Base-by-base conservation (phyloP, 2,329 filamentous ascomycete genomes). In the Cordyceps cicadae region DNA sequence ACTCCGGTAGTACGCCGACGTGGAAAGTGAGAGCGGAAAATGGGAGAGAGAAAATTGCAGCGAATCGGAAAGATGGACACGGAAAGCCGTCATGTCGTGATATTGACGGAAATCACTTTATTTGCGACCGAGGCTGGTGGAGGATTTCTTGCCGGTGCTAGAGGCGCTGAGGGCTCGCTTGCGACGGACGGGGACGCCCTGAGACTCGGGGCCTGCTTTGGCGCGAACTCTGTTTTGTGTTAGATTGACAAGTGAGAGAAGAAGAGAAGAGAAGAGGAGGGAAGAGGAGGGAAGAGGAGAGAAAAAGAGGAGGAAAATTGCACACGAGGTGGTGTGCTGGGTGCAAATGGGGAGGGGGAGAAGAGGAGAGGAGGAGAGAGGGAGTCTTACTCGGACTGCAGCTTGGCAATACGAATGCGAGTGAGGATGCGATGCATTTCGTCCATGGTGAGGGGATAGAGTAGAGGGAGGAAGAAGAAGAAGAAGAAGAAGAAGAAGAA, bases 381-480 rank as follows among this genome's bases (percentile, higher is more conserved):
- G 29, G 29, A n/a, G 14, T 75, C 79, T 66, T 70, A 81, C 78
- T 78, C 70, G 50, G 74, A 75, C 68, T 79, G 76, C 41, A 80
- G 68, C 32, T 79, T 72, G 32, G 77, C 78, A 63, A 82, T 75
- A 63, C 79, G 77, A 62, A 81, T 71, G 56, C 77, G 76, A 60
- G 75, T 72, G 41, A 81, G 67, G 43, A 75, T 71, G 41, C 70
- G 67, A 63, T 77, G 75, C 46, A 80, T 68, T 52, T 78, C 75
- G 48, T 76, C 71, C 45, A 74, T 70, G 70, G 74, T 75, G 51
- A 62, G 67, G 17, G 48, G 3, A 7, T 34, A 14, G 29, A n/a
- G 15, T 34, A 14, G 29, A n/a, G 24, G 17, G 21, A 24, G 45
- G 6, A 7, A 11, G n/a, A n/a, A n/a, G n/a, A n/a, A n/a, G n/a